Evolutionary conservation across 257 asterid species (phyloP), one percentile per base, ranked within the genome.

Genomic region (Lithospermum erythrorhizon): DNA sequence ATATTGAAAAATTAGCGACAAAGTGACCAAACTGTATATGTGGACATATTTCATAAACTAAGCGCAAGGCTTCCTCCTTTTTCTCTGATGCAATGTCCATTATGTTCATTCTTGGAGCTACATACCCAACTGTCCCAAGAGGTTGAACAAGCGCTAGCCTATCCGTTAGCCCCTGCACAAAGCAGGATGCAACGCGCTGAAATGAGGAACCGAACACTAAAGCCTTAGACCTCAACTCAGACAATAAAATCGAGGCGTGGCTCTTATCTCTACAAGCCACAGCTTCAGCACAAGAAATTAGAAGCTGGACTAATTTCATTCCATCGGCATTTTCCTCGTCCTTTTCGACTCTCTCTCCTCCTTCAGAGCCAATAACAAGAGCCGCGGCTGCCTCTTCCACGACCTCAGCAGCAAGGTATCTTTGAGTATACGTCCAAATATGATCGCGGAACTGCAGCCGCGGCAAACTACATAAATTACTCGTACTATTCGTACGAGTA

Each of bases 141-240:
- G 95, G 93, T 37, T 83, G 95, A 54, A 83, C 85, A 64, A 80
- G 69, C 2, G 93, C 80, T 20, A 86, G 71, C 59, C 93, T 62
- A 24, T 86, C 95, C 5, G 83, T 80, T 0, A 83, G 72, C 27
- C 95, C 93, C 67, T 86, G 93, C 56, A 83, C 82, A 35, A 86
- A 83, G 63, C 93, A 86, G 22, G 93, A 83, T 0, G 95, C 95
- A 47, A 86, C 95, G 2, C 93, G 93, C 78, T 86, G 95, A 73
- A 86, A 86, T 6, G 95, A 74, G 18, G 95, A 72, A 25, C 95
- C 95, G 20, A 86, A 83, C 5, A 86, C 95, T 29, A 86, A 68
- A 6, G 95, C 87, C 20, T 68, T 78, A 18, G 77, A 70, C 0
- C 86, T 77, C 10, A 87, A 93, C 71, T 87, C 90, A 0, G 86